Conservation (phyloP, 176 grass and related monocot species). For the Rhipidocladum racemiflorum region DNA sequence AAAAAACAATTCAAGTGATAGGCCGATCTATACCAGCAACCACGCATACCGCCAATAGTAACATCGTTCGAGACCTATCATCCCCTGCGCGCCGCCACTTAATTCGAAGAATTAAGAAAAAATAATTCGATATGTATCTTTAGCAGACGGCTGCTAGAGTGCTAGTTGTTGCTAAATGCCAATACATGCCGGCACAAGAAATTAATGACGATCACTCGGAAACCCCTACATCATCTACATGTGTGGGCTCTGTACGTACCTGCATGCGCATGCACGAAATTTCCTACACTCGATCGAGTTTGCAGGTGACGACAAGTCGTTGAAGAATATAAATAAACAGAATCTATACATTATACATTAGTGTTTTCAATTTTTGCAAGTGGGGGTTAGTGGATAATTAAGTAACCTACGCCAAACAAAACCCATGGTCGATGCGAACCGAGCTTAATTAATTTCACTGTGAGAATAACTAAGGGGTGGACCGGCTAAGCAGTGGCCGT, state of each 20-base stretch:
- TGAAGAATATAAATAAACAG: too few relatives aligned
- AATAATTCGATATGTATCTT: background rate
- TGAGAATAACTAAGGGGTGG: too few relatives aligned
- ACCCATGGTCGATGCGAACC: too few relatives aligned
- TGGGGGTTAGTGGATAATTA: too few relatives aligned
- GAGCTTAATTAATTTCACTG: too few relatives aligned
- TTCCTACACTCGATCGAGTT: background rate
- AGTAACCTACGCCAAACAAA: too few relatives aligned
- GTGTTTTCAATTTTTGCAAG: too few relatives aligned
- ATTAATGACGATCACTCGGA: background rate
- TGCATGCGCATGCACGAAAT: background rate
- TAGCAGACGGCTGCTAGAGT: background rate
- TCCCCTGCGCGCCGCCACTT: background rate
- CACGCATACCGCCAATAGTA: background rate
- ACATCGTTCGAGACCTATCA: background rate
- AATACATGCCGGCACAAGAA: background rate
- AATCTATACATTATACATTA: too few relatives aligned
- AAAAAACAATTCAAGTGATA: background rate
- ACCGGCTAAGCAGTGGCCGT: too few relatives aligned
- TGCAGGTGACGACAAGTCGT: background rate
- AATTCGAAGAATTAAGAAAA: background rate
- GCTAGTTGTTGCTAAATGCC: background rate
- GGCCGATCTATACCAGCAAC: too few relatives aligned
- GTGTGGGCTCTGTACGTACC: background rate
- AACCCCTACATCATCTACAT: background rate